A percentile compares a stretch with the other conserved stretches of the same genome.
Conservation (phyloP, 2,329 filamentous ascomycete genomes). For the Alternaria incomplexa region DNA sequence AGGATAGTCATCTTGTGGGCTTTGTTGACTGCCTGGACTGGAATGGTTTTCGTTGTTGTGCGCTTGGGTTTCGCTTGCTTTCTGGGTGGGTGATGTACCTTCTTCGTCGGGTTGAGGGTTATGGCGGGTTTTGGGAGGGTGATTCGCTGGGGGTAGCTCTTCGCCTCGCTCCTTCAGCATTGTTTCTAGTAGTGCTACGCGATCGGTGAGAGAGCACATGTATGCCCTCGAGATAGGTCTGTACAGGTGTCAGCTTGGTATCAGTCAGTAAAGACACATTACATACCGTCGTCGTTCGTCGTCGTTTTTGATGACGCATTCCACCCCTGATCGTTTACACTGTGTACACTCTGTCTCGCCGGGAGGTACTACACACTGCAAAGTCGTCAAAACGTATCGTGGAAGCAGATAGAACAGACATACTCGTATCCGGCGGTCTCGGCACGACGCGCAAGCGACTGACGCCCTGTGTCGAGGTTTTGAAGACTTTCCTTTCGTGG, state of each 20-base stretch:
- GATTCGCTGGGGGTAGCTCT: slow-evolving; percentile 57
- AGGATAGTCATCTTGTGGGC: slow-evolving; percentile 33
- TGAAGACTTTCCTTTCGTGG: slow-evolving; percentile 28
- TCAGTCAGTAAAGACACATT: not conserved
- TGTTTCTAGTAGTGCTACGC: slow-evolving; percentile 59
- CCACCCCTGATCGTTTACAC: slow-evolving; percentile 58
- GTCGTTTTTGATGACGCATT: slow-evolving; percentile 64
- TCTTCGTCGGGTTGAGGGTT: slow-evolving; percentile 43
- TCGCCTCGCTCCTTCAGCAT: slow-evolving; percentile 60
- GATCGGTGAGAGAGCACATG: slow-evolving; percentile 63
- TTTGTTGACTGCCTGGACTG: slow-evolving; percentile 40
- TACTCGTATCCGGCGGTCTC: slow-evolving; percentile 53
- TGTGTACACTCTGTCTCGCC: slow-evolving; percentile 60
- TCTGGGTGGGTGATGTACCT: slow-evolving; percentile 23
- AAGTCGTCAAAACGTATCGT: slow-evolving; percentile 27
- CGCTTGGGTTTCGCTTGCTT: slow-evolving; percentile 16
- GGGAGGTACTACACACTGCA: slow-evolving; percentile 60
- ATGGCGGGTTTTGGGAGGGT: slow-evolving; percentile 60
- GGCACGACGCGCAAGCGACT: slow-evolving; percentile 62
- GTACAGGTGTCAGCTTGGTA: slow-evolving; percentile 7
- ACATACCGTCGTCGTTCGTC: slow-evolving; percentile 61
- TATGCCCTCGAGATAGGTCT: slow-evolving; percentile 66
- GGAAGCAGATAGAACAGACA: slow-evolving; percentile 7
- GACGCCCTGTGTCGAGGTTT: slow-evolving; percentile 55
- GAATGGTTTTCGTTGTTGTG: slow-evolving; percentile 26